Conservation (phyloP, 2,329 filamentous ascomycete species). For the Orbilia quercus region DNA sequence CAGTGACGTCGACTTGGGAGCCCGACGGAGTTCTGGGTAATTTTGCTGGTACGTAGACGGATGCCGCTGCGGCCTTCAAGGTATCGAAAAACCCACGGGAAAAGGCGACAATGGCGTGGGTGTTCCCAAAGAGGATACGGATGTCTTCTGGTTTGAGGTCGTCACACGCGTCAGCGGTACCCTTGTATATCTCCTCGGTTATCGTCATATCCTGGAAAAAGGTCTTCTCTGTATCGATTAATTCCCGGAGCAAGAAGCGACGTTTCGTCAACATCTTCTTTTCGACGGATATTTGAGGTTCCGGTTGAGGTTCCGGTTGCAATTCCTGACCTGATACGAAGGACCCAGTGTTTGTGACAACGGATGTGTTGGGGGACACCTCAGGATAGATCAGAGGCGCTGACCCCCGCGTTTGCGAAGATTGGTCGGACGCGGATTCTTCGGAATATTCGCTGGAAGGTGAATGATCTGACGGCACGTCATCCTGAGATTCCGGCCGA, state of each 20-base stretch:
- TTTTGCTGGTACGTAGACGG: slow-evolving; percentile 73
- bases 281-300: too few species aligned
- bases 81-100: slow-evolving; percentile 81
- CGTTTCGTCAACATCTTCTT: slow-evolving; percentile 81
- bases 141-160: slow-evolving; percentile 84
- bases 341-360: slow-evolving; percentile 58
- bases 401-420: slow-evolving; percentile 40
- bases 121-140: slow-evolving; percentile 91
- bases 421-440: slow-evolving; percentile 55
- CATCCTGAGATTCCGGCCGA: slow-evolving; percentile 24
- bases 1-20: slow-evolving; percentile 63
- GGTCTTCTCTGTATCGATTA: slow-evolving; percentile 89
- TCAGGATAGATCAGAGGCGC: slow-evolving; percentile 32
- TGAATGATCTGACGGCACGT: slow-evolving; percentile 57
- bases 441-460: slow-evolving; percentile 60
- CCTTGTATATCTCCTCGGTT: slow-evolving; percentile 96
- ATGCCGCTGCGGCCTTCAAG: slow-evolving; percentile 81
- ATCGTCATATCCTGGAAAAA: slow-evolving; percentile 98
- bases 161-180: slow-evolving; percentile 83
- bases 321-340: slow-evolving; percentile 63
- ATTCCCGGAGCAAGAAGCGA: slow-evolving; percentile 85
- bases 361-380: slow-evolving; percentile 51
- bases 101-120: slow-evolving; percentile 87
- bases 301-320: too few species aligned
- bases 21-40: slow-evolving; percentile 56